A percentile compares a stretch with the other conserved stretches of the same genome.
These are phyloP conservation scores for Penicillium ucsense DNA, from an alignment of 495 filamentous ascomycete genomes.

Conservation along the genomic window DNA sequence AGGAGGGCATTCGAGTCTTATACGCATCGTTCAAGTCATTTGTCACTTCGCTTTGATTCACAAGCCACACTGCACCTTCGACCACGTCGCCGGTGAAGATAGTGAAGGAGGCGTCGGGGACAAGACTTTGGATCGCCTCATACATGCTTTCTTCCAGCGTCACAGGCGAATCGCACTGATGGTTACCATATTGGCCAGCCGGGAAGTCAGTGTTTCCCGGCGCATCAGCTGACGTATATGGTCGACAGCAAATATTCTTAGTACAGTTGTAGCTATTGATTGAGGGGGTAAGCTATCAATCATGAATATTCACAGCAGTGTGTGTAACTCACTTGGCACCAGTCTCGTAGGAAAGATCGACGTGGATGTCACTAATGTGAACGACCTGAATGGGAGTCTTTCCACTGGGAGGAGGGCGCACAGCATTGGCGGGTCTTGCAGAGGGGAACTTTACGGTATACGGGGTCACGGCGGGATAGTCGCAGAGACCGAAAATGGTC, in stretches of 20 bases:
- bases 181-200: slow-evolving; percentile 37
- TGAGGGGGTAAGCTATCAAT: background rate
- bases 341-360: slow-evolving; percentile 39
- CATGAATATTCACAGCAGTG: background rate
- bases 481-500: slow-evolving; percentile 40
- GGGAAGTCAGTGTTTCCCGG: slow-evolving; percentile 33
- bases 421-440: slow-evolving; percentile 24
- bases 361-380: slow-evolving; percentile 46
- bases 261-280: slow-evolving; percentile 31
- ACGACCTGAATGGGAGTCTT: slow-evolving; percentile 38
- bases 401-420: slow-evolving; percentile 34
- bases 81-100: slow-evolving; percentile 21
- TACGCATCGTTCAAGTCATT: slow-evolving; percentile 36
- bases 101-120: slow-evolving; percentile 14
- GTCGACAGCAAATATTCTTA: slow-evolving; percentile 47
- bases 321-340: slow-evolving; percentile 24
- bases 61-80: slow-evolving; percentile 18
- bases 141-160: slow-evolving; percentile 46
- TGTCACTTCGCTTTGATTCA: slow-evolving; percentile 29
- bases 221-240: slow-evolving; percentile 34
- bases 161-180: slow-evolving; percentile 40
- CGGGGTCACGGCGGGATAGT: slow-evolving; percentile 30
- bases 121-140: slow-evolving; percentile 26
- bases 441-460: slow-evolving; percentile 36
- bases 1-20: slow-evolving; percentile 11